phyloP scores from a whole-genome alignment of 768 basidiomycete genomes.

The Strobilomyces dryophilus region DNA sequence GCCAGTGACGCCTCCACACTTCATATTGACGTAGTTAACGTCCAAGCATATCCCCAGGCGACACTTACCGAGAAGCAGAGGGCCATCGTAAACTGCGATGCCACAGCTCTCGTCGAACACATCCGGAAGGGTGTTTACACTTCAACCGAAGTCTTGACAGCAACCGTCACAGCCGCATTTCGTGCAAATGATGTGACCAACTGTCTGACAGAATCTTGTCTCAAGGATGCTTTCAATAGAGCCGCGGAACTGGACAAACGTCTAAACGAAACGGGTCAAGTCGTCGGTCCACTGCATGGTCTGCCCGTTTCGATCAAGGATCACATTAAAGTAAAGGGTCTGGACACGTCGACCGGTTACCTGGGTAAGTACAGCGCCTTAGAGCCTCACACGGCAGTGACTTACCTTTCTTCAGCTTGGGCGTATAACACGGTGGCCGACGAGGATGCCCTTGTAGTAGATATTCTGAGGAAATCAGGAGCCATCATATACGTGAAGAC shows the following conservation, averaged over 20 bases:
- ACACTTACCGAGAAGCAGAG: conserved; percentile 24
- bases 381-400: neutral
- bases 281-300: conserved; percentile 44
- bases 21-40: conserved; percentile 6
- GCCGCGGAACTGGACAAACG: conserved; percentile 50
- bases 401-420: conserved; percentile 32
- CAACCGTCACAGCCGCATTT: conserved; percentile 26
- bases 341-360: conserved; percentile 38
- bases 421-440: conserved; percentile 36
- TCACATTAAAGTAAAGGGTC: conserved; percentile 42
- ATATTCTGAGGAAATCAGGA: conserved; percentile 42
- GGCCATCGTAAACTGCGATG: conserved; percentile 29
- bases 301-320: conserved; percentile 45
- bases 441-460: conserved; percentile 41
- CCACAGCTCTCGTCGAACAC: conserved; percentile 23
- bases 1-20: conserved; percentile 1
- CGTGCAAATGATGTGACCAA: conserved; percentile 38
- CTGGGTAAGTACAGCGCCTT: conserved; percentile 9
- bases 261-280: conserved; percentile 41
- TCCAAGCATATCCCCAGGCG: conserved; percentile 27
- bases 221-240: conserved; percentile 44
- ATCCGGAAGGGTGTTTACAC: conserved; percentile 22
- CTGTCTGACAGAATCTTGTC: conserved; percentile 56
- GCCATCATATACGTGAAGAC: conserved; percentile 46
- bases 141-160: conserved; percentile 23